Base-by-base conservation (phyloP, 139 green algal genomes). In the Coelastrella sp. region DNA sequence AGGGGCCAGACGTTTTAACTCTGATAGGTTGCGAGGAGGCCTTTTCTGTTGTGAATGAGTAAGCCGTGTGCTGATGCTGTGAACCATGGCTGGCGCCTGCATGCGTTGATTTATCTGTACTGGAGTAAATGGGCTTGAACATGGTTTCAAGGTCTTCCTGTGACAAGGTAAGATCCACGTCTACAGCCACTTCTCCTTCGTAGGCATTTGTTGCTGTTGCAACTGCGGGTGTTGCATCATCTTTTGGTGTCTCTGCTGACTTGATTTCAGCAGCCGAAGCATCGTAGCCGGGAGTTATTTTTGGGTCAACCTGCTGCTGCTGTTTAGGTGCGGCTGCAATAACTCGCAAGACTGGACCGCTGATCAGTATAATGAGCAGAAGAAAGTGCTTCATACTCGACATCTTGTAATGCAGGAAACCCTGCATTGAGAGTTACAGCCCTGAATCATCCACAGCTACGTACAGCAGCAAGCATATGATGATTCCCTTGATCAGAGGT, bases 141-240 rank as follows among this genome's bases (percentile, higher is more conserved):
- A 59, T 19, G 17, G 78, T 12, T n/a, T 57, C 78, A 25, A 65
- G 14, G 7, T 8, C 49, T 15, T 83, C 35, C 24, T 83, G 19
- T 66, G 78, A 10, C 6, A 24, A 20, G 24, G 24, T 14, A 19
- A 58, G 8, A 20, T 81, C 6, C 0, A 19, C 4, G 10, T 60
- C 59, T 61, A 17, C 61, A 25, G 25, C 24, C 7, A 8, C 7
- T 15, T 86, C 8, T 4, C 12, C 59, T 70, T 86, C 59, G 10
- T 74, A 74, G 22, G 60, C 81, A 25, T 76, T 58, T 65, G 17
- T 68, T 87, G 66, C 63, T n/a, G 19, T 59, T n/a, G 84, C 68
- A 35, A 57, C 19, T 59, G 68, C 25, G 14, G 49, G 27, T 24
- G 68, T 19, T 58, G 49, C 84, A 14, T 8, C 66, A 11, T 14